Conservation (phyloP, 352 stramenopile species). For the Phytophthora hybrid region DNA sequence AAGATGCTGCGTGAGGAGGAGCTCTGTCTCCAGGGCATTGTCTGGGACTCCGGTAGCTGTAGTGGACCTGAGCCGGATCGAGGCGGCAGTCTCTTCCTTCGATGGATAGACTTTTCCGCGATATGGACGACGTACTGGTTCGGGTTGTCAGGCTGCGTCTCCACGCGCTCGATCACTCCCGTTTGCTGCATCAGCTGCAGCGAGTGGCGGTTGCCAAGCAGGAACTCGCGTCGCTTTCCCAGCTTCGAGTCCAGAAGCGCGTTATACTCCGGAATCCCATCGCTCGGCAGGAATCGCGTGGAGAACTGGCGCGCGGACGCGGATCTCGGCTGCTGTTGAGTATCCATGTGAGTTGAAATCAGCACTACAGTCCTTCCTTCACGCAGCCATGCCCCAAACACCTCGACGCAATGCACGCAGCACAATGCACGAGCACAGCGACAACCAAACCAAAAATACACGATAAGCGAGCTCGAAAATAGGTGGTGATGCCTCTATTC, state of each 20-base stretch:
- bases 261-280: constrained; percentile 80
- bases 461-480: constrained; percentile 28
- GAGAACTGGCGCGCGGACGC: constrained; percentile 49
- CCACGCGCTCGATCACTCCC: constrained; percentile 66
- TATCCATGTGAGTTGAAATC: constrained; percentile 17
- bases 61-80: constrained; percentile 23
- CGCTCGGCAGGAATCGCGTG: constrained; percentile 68
- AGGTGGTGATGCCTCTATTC: constrained; percentile 34
- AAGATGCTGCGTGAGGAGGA: constrained; percentile 10
- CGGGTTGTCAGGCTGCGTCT: constrained; percentile 52
- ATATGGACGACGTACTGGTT: constrained; percentile 83
- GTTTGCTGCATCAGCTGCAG: constrained; percentile 71
- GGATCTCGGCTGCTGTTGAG: constrained; percentile 19
- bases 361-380: constrained; percentile 6
- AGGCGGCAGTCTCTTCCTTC: constrained; percentile 51
- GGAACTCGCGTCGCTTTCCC: constrained; percentile 68
- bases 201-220: constrained; percentile 68
- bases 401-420: not conserved
- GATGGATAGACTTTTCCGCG: constrained; percentile 50
- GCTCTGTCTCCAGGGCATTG: constrained; percentile 28
- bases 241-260: constrained; percentile 68
- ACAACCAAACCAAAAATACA: constrained; percentile 20
- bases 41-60: constrained; percentile 33
- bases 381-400: constrained; percentile 25
- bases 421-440: not conserved